Conservation (phyloP, 2,329 filamentous ascomycete genomes). For the Colletotrichum sansevieriae region DNA sequence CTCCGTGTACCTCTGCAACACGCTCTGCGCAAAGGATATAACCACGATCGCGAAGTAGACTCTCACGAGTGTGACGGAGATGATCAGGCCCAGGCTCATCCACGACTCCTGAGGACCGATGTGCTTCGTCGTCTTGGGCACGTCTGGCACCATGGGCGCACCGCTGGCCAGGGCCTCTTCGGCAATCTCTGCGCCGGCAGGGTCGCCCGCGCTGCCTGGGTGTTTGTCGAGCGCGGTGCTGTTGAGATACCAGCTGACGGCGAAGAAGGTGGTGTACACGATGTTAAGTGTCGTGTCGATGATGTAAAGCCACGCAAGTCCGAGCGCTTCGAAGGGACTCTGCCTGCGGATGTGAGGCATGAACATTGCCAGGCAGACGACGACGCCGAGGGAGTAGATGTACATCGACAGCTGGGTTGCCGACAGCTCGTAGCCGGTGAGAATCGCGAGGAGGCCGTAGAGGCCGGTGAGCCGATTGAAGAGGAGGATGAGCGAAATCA, state of each 20-base stretch:
- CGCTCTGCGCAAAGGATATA: constrained; percentile 84
- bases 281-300: constrained; percentile 86
- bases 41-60: constrained; percentile 88
- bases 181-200: constrained; percentile 33
- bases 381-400: constrained; percentile 83
- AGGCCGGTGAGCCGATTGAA: constrained; percentile 94
- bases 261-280: constrained; percentile 85
- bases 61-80: constrained; percentile 78
- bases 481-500: constrained; percentile 85
- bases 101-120: constrained; percentile 68
- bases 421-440: constrained; percentile 88
- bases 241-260: constrained; percentile 86
- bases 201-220: constrained; percentile 39
- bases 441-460: constrained; percentile 88
- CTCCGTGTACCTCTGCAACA: constrained; percentile 64
- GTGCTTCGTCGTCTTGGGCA: constrained; percentile 41
- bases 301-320: constrained; percentile 87
- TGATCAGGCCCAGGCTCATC: constrained; percentile 84
- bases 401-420: constrained; percentile 91
- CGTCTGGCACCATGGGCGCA: constrained; percentile 41
- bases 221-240: constrained; percentile 54
- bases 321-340: constrained; percentile 82
- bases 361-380: constrained; percentile 77
- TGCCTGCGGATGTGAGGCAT: constrained; percentile 85
- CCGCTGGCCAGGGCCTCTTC: constrained; percentile 38